These are phyloP conservation scores for Coemansia sp. DNA, from an alignment of 192 early-diverging fungal genomes.

Conservation along the genomic window DNA sequence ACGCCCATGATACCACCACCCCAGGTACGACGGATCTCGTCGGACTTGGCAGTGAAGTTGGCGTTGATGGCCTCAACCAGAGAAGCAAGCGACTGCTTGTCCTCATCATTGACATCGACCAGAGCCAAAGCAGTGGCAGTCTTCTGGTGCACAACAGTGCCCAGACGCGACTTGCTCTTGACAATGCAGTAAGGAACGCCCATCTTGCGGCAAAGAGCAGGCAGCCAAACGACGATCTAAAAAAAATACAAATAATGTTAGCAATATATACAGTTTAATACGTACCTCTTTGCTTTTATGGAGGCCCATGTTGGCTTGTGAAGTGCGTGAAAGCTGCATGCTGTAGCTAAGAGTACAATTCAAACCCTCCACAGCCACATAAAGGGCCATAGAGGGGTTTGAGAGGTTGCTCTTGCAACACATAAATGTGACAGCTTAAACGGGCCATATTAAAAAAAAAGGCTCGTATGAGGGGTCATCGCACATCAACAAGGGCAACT, in stretches of 20 bases:
- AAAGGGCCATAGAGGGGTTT: too few relatives aligned
- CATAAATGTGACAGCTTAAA: not conserved
- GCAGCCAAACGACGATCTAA: conserved; percentile 93
- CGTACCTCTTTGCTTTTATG: too few relatives aligned
- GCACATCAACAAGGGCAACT: conserved; percentile 27
- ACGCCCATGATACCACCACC: conserved; percentile 98
- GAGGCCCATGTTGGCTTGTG: too few relatives aligned
- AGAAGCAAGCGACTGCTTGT: conserved; percentile 86
- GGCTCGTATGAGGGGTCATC: conserved; percentile 44
- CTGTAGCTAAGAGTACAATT: too few relatives aligned
- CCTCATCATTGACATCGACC: conserved; percentile 90
- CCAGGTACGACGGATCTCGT: conserved; percentile 88
- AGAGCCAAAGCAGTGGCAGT: conserved; percentile 95
- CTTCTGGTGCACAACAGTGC: conserved; percentile 99
- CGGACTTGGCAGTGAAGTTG: conserved; percentile 95
- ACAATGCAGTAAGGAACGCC: conserved; percentile 99
- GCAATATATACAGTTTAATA: not conserved
- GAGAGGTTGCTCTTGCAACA: too few relatives aligned
- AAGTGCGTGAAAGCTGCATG: too few relatives aligned
- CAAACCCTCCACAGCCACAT: too few relatives aligned
- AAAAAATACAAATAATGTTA: not conserved
- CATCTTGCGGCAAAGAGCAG: conserved; percentile 99
- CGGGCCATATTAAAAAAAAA: not conserved
- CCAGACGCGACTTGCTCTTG: conserved; percentile 98
- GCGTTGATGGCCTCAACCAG: conserved; percentile 89